Base-by-base conservation (phyloP, 768 basidiomycete genomes). In the Rhizopogon roseolus region DNA sequence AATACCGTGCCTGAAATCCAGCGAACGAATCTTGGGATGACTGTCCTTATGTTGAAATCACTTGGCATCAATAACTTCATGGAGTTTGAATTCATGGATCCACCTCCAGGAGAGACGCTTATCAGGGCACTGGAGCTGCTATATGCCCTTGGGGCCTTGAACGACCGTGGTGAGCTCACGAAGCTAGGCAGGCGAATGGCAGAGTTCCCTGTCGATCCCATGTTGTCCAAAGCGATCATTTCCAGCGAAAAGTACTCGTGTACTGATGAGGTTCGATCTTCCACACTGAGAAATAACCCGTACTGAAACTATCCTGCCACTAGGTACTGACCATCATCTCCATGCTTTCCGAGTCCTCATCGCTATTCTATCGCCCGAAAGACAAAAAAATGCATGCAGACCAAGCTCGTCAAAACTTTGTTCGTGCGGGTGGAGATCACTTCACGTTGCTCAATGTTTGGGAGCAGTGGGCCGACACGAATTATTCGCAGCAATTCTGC, bases 1-100 rank as follows among this genome's bases (percentile, higher is more conserved):
- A 96, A 97, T 67, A 98, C 97, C 1, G 88, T 98, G 1, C 97
- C 97, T 19, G 97, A 99, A 71, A 99, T 99, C 53, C 97, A 98
- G 64, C 85, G 97, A n/a, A 98, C 97, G 17, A 99, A 98, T 66
- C 75, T 99, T 46, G 94, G 90, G 49, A 93, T 89, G 84, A 94
- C 95, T 11, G 95, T 99, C 5, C 77, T 99, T 16, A 73, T 98
- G 60, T 82, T 99, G 55, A 99, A 99, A 70, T 96, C 93, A 0
- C 76, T 99, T 39, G 97, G 97, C 27, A 98, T 99, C 76, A 99
- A 99, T 67, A 93, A 99, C 71, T 82, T 98, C 27, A 90, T 99
- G 60, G 92, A 92, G 17, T 99, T 99, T 65, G 97, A 99, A 72
- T 99, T 99, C 69, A 85, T 99, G 73, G 96, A 98, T 64, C 95